A percentile compares a stretch with the other conserved stretches of the same genome.
Evolutionary conservation across 2,329 filamentous ascomycete genomes (phyloP).

Genomic region (Pseudogymnoascus sp.): DNA sequence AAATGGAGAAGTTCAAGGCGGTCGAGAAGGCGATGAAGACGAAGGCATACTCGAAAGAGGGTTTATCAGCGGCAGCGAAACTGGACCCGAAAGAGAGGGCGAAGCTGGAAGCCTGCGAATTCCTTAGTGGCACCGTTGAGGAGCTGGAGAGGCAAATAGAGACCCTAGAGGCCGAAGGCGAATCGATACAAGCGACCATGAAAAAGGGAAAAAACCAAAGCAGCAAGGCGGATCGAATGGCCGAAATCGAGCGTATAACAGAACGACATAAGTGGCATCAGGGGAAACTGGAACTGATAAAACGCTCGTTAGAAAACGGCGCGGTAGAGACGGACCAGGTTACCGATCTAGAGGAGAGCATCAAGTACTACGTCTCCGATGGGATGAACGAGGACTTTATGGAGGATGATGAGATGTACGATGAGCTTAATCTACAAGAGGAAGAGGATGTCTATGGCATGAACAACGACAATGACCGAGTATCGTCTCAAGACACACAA

Average conservation of each 20-base stretch:
- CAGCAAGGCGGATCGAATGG: conserved; percentile 76
- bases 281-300: conserved; percentile 80
- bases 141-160: conserved; percentile 93
- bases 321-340: conserved; percentile 83
- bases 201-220: conserved; percentile 91
- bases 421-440: conserved; percentile 84
- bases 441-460: conserved; percentile 86
- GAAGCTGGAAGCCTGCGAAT: conserved; percentile 79
- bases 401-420: conserved; percentile 91
- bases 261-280: conserved; percentile 97
- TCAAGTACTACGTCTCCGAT: conserved; percentile 90
- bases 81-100: conserved; percentile 97
- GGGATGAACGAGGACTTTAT: conserved; percentile 83
- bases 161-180: conserved; percentile 79
- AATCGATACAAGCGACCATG: conserved; percentile 75
- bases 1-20: conserved; percentile 99
- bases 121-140: conserved; percentile 79
- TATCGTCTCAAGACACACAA: conserved; percentile 91
- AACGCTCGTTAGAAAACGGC: conserved; percentile 85
- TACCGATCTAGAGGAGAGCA: conserved; percentile 79
- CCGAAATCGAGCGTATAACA: conserved; percentile 72
- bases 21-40: conserved; percentile 99
- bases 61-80: conserved; percentile 81
- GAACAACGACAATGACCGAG: conserved; percentile 68
- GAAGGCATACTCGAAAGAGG: conserved; percentile 98